Base-by-base conservation (phyloP, 1,139 yeast genomes). In the Yamadazyma aaseri region DNA sequence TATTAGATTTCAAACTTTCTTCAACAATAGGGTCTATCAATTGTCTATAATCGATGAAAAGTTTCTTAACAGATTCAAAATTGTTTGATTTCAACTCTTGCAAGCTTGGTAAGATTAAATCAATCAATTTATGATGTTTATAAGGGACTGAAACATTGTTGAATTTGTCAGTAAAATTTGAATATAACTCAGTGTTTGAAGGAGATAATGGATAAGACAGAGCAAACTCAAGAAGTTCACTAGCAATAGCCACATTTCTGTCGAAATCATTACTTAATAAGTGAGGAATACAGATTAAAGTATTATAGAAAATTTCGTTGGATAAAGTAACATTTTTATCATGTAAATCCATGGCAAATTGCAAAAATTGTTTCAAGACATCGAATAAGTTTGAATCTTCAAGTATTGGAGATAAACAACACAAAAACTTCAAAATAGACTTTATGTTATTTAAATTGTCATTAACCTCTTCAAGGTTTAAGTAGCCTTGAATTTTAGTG, bases 391-490 rank as follows among this genome's bases (percentile, higher is more conserved):
- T 72, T 25, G 67, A 63, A 31, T 72, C 71, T 18, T 79, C 72
- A 36, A 85, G 63, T 28, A 82, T 73, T 2, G 89, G 85, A 2
- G 79, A 58, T 39, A 86, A 61, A 8, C 82, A 58, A 2, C 86
- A 79, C 45, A 87, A 63, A 45, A 89, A 79, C 50, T 96, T 77
- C 42, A 86, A 55, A 18, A 81, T 61, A 14, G 85, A 68, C 57
- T 92, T 89, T 44, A 86, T 60, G 43, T 76, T 76, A 45, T 82
- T 82, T 78, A 87, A 85, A n/a, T 70, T 60, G 18, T 89, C 89
- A 33, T 76, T 73, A 12, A 42, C 34, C 10, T 12, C 17, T 3
- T 31, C 33, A 16, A 18, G 12, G 10, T 31, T 67, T 11, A 24
- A 24, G 20, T 14, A 25, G 23, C 23, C 24, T 47, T 82, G 86